Percentiles rank a stretch among this genome's conserved stretches.
These are phyloP conservation scores for Triangularia verruculosa DNA, from an alignment of 2,329 filamentous ascomycete genomes.

Conservation along the genomic window DNA sequence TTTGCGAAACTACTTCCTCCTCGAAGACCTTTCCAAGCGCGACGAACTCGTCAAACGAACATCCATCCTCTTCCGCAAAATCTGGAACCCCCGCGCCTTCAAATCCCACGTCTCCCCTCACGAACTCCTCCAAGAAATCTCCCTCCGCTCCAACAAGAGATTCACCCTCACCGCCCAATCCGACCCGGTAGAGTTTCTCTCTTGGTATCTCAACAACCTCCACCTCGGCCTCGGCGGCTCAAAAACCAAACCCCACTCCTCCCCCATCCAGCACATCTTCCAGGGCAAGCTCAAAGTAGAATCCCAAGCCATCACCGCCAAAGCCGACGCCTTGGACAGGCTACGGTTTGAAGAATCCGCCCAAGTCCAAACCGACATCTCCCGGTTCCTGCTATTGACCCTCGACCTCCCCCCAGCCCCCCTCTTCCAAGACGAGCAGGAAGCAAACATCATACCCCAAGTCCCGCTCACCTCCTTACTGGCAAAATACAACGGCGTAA, in stretches of 20 bases:
- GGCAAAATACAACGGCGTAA: slow-evolving; percentile 87
- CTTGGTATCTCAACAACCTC: slow-evolving; percentile 96
- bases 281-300: slow-evolving; percentile 91
- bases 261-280: slow-evolving; percentile 88
- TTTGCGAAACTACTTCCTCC: slow-evolving; percentile 85
- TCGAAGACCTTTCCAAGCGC: slow-evolving; percentile 70
- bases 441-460: slow-evolving; percentile 94
- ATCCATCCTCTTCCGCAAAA: slow-evolving; percentile 87
- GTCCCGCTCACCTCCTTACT: slow-evolving; percentile 80
- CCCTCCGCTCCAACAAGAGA: slow-evolving; percentile 83
- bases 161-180: slow-evolving; percentile 89
- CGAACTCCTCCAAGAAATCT: slow-evolving; percentile 92
- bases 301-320: slow-evolving; percentile 88
- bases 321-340: slow-evolving; percentile 81
- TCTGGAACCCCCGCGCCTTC: slow-evolving; percentile 97
- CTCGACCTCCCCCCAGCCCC: slow-evolving; percentile 89
- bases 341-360: slow-evolving; percentile 90
- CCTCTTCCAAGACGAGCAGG: slow-evolving; percentile 91
- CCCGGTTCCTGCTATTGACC: slow-evolving; percentile 86
- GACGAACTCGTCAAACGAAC: slow-evolving; percentile 83
- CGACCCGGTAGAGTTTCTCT: slow-evolving; percentile 93
- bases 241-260: slow-evolving; percentile 78
- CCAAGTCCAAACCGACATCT: slow-evolving; percentile 70
- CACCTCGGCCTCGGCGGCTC: slow-evolving; percentile 89
- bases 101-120: slow-evolving; percentile 96